Conservation (phyloP, 1,139 yeast genomes). For the Zygoascus meyerae region DNA sequence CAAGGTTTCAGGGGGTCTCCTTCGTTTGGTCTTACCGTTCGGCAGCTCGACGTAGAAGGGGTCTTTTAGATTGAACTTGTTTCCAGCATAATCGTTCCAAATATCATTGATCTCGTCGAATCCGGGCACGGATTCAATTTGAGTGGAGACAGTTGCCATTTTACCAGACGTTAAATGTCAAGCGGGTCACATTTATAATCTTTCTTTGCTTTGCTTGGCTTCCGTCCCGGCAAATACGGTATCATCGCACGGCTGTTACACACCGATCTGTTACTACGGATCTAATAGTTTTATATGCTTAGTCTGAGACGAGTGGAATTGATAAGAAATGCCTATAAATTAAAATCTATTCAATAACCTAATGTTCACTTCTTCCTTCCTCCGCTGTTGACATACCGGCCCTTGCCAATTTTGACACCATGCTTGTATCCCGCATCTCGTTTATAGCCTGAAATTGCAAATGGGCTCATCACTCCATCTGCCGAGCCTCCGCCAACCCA, state of each 20-base stretch:
- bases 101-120: conserved; percentile 48
- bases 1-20: conserved; percentile 54
- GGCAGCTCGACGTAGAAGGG: conserved; percentile 57
- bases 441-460: conserved; percentile 55
- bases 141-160: conserved; percentile 18
- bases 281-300: too few relatives aligned
- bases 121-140: conserved; percentile 53
- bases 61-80: conserved; percentile 54
- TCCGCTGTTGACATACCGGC: conserved; percentile 60
- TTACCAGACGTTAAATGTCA: too few relatives aligned
- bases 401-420: conserved; percentile 76
- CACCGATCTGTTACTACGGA: too few relatives aligned
- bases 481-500: conserved; percentile 96
- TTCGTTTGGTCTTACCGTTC: conserved; percentile 46
- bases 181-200: too few relatives aligned
- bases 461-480: conserved; percentile 86
- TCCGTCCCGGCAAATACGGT: too few relatives aligned
- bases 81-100: conserved; percentile 62
- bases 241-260: too few relatives aligned
- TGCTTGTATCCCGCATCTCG: conserved; percentile 44
- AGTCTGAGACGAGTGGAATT: too few relatives aligned
- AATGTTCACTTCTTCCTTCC: background rate
- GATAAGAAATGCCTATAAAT: too few relatives aligned
- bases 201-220: too few relatives aligned
- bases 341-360: background rate